Evolutionary conservation across 371 early-diverging fungal genomes (phyloP).

Genomic region (Zychaea mexicana): DNA sequence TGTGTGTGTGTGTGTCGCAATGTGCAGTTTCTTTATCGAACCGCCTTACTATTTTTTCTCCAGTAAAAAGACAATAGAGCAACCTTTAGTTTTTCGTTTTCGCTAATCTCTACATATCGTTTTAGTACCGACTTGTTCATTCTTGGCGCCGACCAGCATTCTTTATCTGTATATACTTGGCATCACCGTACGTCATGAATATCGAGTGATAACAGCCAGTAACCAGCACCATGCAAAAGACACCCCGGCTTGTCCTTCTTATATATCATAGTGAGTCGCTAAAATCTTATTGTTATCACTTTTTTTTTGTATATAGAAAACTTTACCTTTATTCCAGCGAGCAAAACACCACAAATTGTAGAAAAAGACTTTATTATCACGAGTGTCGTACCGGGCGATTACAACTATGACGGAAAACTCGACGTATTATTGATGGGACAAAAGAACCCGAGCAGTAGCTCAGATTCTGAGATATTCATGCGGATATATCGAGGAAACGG

Average conservation of each 20-base stretch:
- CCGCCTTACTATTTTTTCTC: too few relatives aligned
- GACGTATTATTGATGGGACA: constrained; percentile 81
- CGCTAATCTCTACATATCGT: neutral
- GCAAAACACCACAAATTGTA: constrained; percentile 26
- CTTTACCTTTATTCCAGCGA: constrained; percentile 24
- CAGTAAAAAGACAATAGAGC: too few relatives aligned
- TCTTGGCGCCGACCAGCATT: constrained; percentile 63
- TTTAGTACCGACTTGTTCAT: constrained; percentile 79
- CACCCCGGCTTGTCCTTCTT: too few relatives aligned
- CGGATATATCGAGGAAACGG: constrained; percentile 74
- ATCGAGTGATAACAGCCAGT: neutral
- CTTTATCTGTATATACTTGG: constrained; percentile 74
- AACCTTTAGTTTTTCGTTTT: neutral
- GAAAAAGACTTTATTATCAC: constrained; percentile 57
- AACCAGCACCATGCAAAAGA: constrained; percentile 3
- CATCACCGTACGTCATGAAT: constrained; percentile 39
- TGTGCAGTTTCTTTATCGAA: too few relatives aligned
- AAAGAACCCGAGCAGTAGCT: constrained; percentile 19
- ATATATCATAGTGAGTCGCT: too few relatives aligned
- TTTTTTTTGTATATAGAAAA: constrained; percentile 23
- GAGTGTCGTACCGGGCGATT: constrained; percentile 84
- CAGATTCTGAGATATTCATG: constrained; percentile 60
- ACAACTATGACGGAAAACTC: constrained; percentile 82
- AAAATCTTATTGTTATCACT: too few relatives aligned
- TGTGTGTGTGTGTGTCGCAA: too few relatives aligned